Percentiles rank a stretch among this genome's conserved stretches.
Evolutionary conservation across 169 alveolate species (phyloP).

Genomic region (Plasmodium ovale): DNA sequence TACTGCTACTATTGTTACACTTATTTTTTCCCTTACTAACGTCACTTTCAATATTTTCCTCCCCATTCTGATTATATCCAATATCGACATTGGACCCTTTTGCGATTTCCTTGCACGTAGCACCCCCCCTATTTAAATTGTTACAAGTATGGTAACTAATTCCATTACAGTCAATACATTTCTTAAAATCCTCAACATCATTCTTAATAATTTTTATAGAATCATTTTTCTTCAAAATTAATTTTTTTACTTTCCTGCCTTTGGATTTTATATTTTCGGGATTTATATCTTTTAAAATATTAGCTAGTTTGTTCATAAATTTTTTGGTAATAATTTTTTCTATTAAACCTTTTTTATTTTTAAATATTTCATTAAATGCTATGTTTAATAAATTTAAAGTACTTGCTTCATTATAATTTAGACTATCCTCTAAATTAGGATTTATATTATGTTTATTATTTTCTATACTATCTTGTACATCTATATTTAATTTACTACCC

Average conservation of each 20-base stretch:
- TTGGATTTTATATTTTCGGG: slow-evolving; percentile 32
- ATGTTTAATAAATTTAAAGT: slow-evolving; percentile 59
- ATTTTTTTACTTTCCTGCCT: slow-evolving; percentile 43
- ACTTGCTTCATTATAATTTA: slow-evolving; percentile 75
- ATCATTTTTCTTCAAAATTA: slow-evolving; percentile 14
- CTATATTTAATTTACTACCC: neutral
- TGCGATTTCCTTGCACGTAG: no score
- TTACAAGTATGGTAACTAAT: no score
- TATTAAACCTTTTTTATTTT: slow-evolving; percentile 44
- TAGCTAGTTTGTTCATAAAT: slow-evolving; percentile 36
- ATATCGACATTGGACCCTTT: no score
- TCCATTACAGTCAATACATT: neutral
- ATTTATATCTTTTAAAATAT: slow-evolving; percentile 48
- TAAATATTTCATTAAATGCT: slow-evolving; percentile 65
- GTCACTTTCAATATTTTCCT: no score
- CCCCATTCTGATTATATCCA: no score
- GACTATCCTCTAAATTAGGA: slow-evolving; percentile 66
- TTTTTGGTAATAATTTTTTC: slow-evolving; percentile 65
- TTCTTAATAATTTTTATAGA: neutral
- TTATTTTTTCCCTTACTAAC: no score
- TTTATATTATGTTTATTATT: slow-evolving; percentile 40
- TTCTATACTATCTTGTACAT: neutral
- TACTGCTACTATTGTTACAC: no score
- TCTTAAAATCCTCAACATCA: neutral
- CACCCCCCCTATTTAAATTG: no score